These are phyloP conservation scores for Didymellaceae sp. DNA, from an alignment of 2,329 filamentous ascomycete species.

Conservation along the genomic window DNA sequence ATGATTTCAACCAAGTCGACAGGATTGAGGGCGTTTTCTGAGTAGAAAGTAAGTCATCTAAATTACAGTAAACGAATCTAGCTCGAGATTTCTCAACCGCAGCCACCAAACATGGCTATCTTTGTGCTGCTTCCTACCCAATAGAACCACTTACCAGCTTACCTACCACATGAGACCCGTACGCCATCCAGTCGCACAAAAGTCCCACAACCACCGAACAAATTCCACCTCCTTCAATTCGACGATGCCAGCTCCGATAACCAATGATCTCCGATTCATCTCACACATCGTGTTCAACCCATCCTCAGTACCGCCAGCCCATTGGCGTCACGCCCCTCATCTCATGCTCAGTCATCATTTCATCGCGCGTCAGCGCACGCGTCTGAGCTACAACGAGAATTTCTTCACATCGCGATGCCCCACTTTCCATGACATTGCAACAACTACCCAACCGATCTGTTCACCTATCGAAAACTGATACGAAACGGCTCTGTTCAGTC, in stretches of 20 bases:
- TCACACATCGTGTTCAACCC: background rate
- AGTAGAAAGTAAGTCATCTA: background rate
- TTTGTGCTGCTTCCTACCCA: too few relatives aligned
- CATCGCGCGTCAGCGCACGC: slow-evolving; percentile 18
- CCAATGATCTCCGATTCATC: background rate
- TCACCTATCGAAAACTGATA: too few relatives aligned
- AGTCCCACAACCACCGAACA: too few relatives aligned
- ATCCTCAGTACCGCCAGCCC: background rate
- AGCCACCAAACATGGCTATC: too few relatives aligned
- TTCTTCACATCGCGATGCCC: slow-evolving; percentile 20
- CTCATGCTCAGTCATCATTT: slow-evolving; percentile 27
- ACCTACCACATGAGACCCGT: too few relatives aligned
- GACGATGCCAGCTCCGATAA: background rate
- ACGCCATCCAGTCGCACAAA: too few relatives aligned
- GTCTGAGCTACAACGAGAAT: slow-evolving; percentile 17
- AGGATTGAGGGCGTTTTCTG: slow-evolving; percentile 37
- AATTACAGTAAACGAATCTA: too few relatives aligned
- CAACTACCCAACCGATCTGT: background rate
- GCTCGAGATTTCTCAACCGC: too few relatives aligned
- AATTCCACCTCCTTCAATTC: background rate
- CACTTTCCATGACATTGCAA: background rate
- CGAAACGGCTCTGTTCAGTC: too few relatives aligned
- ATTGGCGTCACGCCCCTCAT: background rate
- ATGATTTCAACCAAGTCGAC: slow-evolving; percentile 63
- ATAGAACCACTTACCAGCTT: too few relatives aligned